phyloP scores from a whole-genome alignment of 2,329 filamentous ascomycete genomes.

The Rhytidhysteron rufulum region DNA sequence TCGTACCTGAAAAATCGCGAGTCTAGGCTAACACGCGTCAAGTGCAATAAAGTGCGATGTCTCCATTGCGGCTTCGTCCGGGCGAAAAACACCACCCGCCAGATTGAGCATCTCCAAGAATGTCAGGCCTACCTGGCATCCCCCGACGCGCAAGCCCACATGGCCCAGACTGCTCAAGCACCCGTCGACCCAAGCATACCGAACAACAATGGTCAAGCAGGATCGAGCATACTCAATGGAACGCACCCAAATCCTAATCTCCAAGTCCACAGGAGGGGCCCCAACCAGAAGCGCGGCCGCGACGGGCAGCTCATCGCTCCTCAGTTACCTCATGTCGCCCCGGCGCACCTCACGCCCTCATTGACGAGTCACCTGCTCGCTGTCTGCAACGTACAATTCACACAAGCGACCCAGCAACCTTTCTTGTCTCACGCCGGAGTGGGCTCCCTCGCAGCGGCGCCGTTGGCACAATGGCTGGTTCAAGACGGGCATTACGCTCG shows the following conservation, averaged over 20 bases:
- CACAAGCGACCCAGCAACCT: slow-evolving; percentile 59
- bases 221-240: slow-evolving; percentile 40
- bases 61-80: slow-evolving; percentile 47
- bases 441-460: slow-evolving; percentile 55
- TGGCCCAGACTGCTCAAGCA: slow-evolving; percentile 8
- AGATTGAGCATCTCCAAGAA: slow-evolving; percentile 47
- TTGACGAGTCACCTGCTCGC: slow-evolving; percentile 57
- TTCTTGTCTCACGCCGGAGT: slow-evolving; percentile 64
- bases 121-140: slow-evolving; percentile 44
- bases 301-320: slow-evolving; percentile 36
- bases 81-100: slow-evolving; percentile 50
- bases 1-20: background rate
- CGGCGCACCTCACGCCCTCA: slow-evolving; percentile 36
- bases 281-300: slow-evolving; percentile 36
- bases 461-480: slow-evolving; percentile 64
- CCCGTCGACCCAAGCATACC: slow-evolving; percentile 6
- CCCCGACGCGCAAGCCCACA: slow-evolving; percentile 39
- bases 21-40: slow-evolving; percentile 2
- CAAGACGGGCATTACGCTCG: slow-evolving; percentile 71
- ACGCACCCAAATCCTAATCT: slow-evolving; percentile 48
- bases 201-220: slow-evolving; percentile 10
- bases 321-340: slow-evolving; percentile 16
- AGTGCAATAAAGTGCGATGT: slow-evolving; percentile 49
- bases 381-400: slow-evolving; percentile 46
- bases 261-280: slow-evolving; percentile 41